These are phyloP conservation scores for Claviceps africana DNA, from an alignment of 2,329 filamentous ascomycete species.

Conservation along the genomic window DNA sequence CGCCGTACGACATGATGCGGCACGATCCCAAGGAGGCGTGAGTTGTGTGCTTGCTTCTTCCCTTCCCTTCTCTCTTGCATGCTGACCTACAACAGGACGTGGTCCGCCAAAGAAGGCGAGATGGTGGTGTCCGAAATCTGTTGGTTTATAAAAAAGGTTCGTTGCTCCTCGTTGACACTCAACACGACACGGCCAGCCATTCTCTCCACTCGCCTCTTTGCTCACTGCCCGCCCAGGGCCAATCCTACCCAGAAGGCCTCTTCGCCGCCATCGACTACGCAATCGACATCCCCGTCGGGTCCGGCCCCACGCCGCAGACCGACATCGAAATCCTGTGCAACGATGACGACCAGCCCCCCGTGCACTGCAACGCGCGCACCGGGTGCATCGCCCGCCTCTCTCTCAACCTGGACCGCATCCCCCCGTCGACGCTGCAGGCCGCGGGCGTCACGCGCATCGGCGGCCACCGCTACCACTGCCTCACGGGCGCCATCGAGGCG, in stretches of 20 bases:
- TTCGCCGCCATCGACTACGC: conserved; percentile 24
- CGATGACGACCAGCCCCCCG: conserved; percentile 16
- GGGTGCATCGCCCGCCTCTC: conserved; percentile 20
- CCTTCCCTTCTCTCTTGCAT: no score
- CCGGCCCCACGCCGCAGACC: conserved; percentile 21
- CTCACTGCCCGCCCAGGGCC: conserved; percentile 12
- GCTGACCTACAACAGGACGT: conserved; percentile 14
- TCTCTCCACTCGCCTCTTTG: no score
- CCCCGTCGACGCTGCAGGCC: conserved; percentile 16
- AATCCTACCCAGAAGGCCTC: conserved; percentile 23
- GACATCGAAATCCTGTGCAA: conserved; percentile 25
- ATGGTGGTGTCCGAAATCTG: conserved; percentile 24
- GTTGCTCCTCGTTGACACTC: neutral
- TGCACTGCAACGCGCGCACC: conserved; percentile 18
- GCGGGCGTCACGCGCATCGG: conserved; percentile 21
- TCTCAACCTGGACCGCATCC: conserved; percentile 22
- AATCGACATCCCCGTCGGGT: conserved; percentile 23
- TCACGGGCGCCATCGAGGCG: conserved; percentile 23
- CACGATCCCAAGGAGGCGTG: conserved; percentile 23
- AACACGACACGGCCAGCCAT: no score
- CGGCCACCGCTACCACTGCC: conserved; percentile 22
- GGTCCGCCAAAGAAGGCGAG: conserved; percentile 24
- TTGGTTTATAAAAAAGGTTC: conserved; percentile 26
- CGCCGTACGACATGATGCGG: conserved; percentile 22
- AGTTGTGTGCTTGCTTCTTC: conserved; percentile 4